Conservation (phyloP, 257 asterid species). For the Lycium ferocissimum region DNA sequence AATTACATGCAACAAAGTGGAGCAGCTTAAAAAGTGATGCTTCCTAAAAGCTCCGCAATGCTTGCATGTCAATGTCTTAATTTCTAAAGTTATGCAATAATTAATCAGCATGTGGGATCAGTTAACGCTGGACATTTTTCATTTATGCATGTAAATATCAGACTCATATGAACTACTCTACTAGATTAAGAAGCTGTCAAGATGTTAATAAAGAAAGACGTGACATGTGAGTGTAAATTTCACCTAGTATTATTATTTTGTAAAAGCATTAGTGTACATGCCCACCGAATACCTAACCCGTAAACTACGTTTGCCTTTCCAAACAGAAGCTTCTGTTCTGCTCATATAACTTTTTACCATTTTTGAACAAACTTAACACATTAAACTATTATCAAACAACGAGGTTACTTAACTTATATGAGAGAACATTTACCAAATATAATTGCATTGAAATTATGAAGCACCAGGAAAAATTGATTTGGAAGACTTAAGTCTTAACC, state of each 20-base stretch:
- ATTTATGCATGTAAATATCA: neutral
- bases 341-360: no score
- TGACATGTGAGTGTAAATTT: neutral
- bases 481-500: neutral
- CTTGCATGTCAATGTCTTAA: slow-evolving; percentile 22
- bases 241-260: neutral
- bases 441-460: no score
- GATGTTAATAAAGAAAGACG: neutral
- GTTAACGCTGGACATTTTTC: neutral
- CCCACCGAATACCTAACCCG: neutral
- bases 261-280: neutral
- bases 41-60: slow-evolving; percentile 18
- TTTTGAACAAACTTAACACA: no score
- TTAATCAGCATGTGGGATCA: slow-evolving; percentile 11
- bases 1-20: slow-evolving; percentile 20
- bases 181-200: neutral
- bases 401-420: no score
- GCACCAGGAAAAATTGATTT: no score
- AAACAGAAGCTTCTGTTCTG: neutral
- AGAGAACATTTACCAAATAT: no score
- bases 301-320: neutral
- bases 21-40: neutral
- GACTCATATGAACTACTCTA: neutral
- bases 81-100: neutral
- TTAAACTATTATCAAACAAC: no score